Conservation (phyloP, 257 asterid genomes). For the Nicotiana sylvestris region DNA sequence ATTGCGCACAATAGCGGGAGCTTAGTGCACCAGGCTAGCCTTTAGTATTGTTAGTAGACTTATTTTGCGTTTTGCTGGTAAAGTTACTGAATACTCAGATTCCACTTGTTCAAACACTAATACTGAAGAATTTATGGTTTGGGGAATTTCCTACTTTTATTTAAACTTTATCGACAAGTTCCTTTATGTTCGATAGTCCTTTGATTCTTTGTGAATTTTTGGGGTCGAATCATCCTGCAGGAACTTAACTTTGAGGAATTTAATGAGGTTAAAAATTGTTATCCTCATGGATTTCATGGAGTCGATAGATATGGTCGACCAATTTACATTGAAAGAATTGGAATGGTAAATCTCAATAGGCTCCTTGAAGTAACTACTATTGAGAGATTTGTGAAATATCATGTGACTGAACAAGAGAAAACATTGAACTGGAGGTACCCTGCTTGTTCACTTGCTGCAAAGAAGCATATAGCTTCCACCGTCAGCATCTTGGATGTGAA, state of each 20-base stretch:
- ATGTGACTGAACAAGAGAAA: conserved; percentile 64
- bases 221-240: conserved; percentile 29
- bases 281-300: conserved; percentile 85
- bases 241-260: conserved; percentile 55
- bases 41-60: not conserved
- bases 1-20: too few species aligned
- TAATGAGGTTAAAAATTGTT: conserved; percentile 47
- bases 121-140: not conserved
- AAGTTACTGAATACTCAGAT: not conserved
- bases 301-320: conserved; percentile 77
- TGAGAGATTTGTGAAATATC: conserved; percentile 65
- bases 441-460: conserved; percentile 71
- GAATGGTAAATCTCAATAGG: conserved; percentile 45
- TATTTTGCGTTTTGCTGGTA: not conserved
- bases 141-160: not conserved
- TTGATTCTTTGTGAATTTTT: not conserved
- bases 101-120: not conserved
- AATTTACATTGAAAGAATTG: conserved; percentile 65
- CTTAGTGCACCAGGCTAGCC: too few species aligned
- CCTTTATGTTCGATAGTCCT: not conserved
- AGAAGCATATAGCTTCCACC: conserved; percentile 68
- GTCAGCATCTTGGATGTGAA: conserved; percentile 76
- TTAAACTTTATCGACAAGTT: not conserved
- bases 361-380: conserved; percentile 49
- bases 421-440: conserved; percentile 59